Evolutionary conservation across 129 eudicot genomes (phyloP).

Genomic region (Saposhnikovia divaricata): DNA sequence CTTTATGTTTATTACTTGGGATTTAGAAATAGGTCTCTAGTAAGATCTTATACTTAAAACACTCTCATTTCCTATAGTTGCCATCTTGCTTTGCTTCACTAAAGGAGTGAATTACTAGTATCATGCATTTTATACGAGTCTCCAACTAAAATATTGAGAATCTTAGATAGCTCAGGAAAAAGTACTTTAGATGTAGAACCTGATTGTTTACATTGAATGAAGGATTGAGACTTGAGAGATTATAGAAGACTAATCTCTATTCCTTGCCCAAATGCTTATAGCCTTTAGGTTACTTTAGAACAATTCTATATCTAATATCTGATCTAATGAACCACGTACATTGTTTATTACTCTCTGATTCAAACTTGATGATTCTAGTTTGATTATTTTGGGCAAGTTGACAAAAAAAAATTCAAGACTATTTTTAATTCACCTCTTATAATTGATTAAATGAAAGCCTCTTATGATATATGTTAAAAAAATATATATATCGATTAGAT

Average conservation of each 20-base stretch:
- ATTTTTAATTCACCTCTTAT: background rate
- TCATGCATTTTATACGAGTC: background rate
- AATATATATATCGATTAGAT: no score
- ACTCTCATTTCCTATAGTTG: background rate
- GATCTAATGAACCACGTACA: background rate
- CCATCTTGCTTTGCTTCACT: background rate
- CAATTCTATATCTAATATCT: background rate
- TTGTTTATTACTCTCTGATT: background rate
- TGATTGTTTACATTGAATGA: no score
- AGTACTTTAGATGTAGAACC: no score
- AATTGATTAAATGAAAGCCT: no score
- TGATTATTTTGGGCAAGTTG: background rate
- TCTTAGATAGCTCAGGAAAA: no score
- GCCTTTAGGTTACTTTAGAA: background rate
- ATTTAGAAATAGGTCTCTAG: background rate
- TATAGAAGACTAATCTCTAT: background rate
- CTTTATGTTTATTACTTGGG: background rate
- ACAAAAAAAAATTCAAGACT: background rate
- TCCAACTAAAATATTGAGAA: no score
- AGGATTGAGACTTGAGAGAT: no score
- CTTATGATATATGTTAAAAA: no score
- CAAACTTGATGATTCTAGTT: background rate
- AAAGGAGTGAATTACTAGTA: background rate
- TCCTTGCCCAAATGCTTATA: background rate
- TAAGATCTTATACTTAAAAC: background rate